A percentile compares a stretch with the other conserved stretches of the same genome.
Conservation (phyloP, 2,329 filamentous ascomycete genomes). For the Metarhizium brunneum region DNA sequence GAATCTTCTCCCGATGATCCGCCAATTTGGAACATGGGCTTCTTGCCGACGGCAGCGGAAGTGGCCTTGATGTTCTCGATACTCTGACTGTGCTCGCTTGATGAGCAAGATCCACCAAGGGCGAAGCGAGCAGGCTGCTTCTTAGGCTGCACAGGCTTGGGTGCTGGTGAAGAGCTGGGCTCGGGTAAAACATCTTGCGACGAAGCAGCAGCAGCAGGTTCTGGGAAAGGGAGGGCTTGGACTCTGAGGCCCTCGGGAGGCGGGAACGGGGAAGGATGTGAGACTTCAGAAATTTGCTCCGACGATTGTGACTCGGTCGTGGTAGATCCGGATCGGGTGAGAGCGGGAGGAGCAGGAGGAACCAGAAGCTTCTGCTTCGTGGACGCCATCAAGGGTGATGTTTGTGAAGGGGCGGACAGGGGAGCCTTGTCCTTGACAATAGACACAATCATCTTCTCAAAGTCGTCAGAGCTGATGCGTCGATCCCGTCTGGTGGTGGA, state of each 20-base stretch:
- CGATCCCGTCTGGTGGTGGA: slow-evolving; percentile 68
- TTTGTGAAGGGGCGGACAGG: slow-evolving; percentile 31
- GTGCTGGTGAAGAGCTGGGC: slow-evolving; percentile 42
- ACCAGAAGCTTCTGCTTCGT: slow-evolving; percentile 32
- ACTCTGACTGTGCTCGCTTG: slow-evolving; percentile 44
- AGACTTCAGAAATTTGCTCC: slow-evolving; percentile 28
- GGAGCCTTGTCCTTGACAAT: slow-evolving; percentile 80
- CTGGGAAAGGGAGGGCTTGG: slow-evolving; percentile 46
- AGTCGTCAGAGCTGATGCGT: slow-evolving; percentile 84
- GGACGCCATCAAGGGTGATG: slow-evolving; percentile 22
- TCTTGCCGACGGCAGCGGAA: slow-evolving; percentile 20
- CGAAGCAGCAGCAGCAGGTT: slow-evolving; percentile 37
- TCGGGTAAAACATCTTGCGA: slow-evolving; percentile 52
- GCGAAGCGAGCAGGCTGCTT: slow-evolving; percentile 54
- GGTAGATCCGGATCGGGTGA: slow-evolving; percentile 33
- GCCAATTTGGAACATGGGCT: slow-evolving; percentile 42
- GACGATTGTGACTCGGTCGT: slow-evolving; percentile 39
- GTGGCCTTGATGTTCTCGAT: slow-evolving; percentile 32
- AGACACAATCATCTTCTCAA: slow-evolving; percentile 88
- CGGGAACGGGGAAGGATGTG: slow-evolving; percentile 19
- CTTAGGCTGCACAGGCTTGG: slow-evolving; percentile 61
- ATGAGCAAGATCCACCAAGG: slow-evolving; percentile 75
- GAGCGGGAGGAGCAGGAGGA: slow-evolving; percentile 21
- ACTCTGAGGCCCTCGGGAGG: slow-evolving; percentile 49
- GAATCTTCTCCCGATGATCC: slow-evolving; percentile 67